phyloP scores from a whole-genome alignment of 805 yeast species.

The Metschnikowia colocasiae region DNA sequence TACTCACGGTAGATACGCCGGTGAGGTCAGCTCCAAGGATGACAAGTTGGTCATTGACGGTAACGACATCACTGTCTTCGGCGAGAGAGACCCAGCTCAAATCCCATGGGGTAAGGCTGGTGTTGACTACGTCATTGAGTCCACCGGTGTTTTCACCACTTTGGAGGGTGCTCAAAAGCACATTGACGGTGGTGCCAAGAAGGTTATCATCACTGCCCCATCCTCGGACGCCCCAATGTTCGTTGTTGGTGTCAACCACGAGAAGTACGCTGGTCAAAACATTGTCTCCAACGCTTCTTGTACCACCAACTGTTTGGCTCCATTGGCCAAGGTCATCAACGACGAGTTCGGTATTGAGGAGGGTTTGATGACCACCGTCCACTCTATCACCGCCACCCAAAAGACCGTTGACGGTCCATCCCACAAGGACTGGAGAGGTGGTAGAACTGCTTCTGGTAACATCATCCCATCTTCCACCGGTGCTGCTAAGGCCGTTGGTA shows the following conservation, averaged over 20 bases:
- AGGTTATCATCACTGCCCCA: constrained; percentile 92
- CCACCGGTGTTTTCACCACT: constrained; percentile 92
- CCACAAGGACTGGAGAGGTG: constrained; percentile 98
- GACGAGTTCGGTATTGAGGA: constrained; percentile 83
- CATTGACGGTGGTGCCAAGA: constrained; percentile 88
- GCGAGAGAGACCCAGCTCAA: constrained; percentile 79
- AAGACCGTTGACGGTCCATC: constrained; percentile 97
- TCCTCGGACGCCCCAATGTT: constrained; percentile 94
- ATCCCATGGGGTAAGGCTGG: constrained; percentile 86
- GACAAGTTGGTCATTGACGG: constrained; percentile 66
- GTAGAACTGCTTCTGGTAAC: constrained; percentile 94
- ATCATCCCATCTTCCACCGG: constrained; percentile 94
- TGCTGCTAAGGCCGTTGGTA: constrained; percentile 97
- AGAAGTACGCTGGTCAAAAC: constrained; percentile 68
- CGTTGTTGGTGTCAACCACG: constrained; percentile 86
- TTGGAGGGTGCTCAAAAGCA: constrained; percentile 78
- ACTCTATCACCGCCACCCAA: constrained; percentile 94
- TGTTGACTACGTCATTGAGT: constrained; percentile 85
- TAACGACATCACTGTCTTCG: constrained; percentile 59
- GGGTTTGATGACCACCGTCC: constrained; percentile 95
- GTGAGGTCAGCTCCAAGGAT: constrained; percentile 62
- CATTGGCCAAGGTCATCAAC: constrained; percentile 85
- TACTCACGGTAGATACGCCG: constrained; percentile 82
- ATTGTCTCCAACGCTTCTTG: constrained; percentile 92
- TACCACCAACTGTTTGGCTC: constrained; percentile 95